These are phyloP conservation scores for Coniophora puteana DNA, from an alignment of 1,284 basidiomycete genomes.

Conservation along the genomic window DNA sequence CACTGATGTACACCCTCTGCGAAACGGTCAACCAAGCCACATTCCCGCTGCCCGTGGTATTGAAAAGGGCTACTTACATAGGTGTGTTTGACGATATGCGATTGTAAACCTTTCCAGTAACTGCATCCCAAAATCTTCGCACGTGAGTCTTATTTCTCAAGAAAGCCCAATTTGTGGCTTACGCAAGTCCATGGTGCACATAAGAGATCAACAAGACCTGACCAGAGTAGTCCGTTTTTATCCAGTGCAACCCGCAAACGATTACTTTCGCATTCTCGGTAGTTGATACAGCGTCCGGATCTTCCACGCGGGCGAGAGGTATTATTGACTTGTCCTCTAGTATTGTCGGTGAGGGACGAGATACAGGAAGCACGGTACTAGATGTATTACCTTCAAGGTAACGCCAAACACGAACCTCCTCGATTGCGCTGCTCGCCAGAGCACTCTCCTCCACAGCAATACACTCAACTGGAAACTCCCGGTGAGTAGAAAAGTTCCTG, in stretches of 20 bases:
- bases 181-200: neutral
- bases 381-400: neutral
- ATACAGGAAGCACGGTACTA: neutral
- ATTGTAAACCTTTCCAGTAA: no score
- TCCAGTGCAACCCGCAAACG: neutral
- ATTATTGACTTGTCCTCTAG: neutral
- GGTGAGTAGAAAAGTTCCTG: neutral
- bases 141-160: neutral
- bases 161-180: neutral
- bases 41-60: neutral
- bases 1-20: neutral
- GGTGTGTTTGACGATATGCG: neutral
- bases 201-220: neutral
- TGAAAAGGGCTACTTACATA: neutral
- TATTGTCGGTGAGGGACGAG: neutral
- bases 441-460: neutral
- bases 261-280: neutral
- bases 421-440: neutral
- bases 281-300: neutral
- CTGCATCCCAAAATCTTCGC: slow-evolving; percentile 1
- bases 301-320: neutral
- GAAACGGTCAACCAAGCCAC: neutral
- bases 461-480: neutral
- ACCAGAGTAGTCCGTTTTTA: neutral
- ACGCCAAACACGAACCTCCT: neutral